Base-by-base conservation (phyloP, 768 basidiomycete genomes). In the Leccinum sublutescens region DNA sequence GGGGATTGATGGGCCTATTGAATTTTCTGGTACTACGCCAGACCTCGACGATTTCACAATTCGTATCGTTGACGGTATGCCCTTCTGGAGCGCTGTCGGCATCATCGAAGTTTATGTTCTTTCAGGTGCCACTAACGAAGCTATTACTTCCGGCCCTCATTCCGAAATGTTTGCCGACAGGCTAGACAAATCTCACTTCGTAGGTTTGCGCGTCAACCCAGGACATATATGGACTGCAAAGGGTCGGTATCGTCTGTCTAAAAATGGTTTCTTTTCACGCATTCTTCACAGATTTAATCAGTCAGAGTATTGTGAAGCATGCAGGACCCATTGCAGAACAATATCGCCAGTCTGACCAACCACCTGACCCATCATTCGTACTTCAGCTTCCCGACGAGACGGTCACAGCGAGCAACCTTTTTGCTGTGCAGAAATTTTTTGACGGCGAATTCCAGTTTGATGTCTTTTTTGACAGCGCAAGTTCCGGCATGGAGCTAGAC, bases 401-500 rank as follows among this genome's bases (percentile, higher is more conserved):
- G 8, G 80, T 85, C 56, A 79, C 81, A 12, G 82, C 80, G 45
- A 89, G 89, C 71, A 96, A 94, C 68, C 78, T 97, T 27, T 94
- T 81, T 68, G 94, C 89, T 11, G 81, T 95, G 50, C 95, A 98
- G 72, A 95, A 94, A 70, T 78, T 79, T 5, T 93, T 89, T 61
- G 87, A 92, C 11, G 93, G 91, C 1, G 78, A 82, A 29, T 98
- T 96, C 76, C 84, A 89, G 58, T 94, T 95, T 68, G 96, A 98
- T 66, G 81, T 98, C 15, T 86, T 88, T 72, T 97, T 87, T 68
- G 93, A 97, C 65, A 88, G 89, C 57, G 84, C 74, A 29, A 91
- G 87, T 65, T 78, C 81, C 12, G 82, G 82, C 59, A 82, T 85
- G 59, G 82, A 81, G 59, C 74, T 95, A 19, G 84, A 79, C 62